Conservation (phyloP, 2,329 filamentous ascomycete species). For the Neofusicoccum umdonicola region DNA sequence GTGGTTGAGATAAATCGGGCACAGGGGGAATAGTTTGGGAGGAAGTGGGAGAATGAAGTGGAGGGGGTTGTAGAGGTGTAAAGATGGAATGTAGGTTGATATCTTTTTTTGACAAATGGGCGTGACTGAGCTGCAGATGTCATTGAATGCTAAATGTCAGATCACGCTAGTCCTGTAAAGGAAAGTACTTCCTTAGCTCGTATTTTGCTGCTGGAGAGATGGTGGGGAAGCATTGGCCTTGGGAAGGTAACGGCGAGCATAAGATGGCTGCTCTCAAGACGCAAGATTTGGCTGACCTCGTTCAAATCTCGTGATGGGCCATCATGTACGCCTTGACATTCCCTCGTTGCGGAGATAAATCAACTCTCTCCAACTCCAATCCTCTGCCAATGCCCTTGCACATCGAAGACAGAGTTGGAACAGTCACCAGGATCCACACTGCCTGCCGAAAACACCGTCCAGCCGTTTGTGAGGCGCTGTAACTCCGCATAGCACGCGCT, state of each 20-base stretch:
- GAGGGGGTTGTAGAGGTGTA: no score
- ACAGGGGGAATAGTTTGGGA: no score
- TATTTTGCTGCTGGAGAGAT: background rate
- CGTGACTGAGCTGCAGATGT: background rate
- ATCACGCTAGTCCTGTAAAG: background rate
- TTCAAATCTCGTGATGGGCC: background rate
- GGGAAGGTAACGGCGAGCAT: constrained; percentile 1
- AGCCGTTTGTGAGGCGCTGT: background rate
- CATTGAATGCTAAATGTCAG: background rate
- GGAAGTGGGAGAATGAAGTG: no score
- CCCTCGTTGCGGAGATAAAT: no score
- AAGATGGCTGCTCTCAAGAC: no score
- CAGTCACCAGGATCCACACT: background rate
- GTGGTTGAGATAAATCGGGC: no score
- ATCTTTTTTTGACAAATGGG: background rate
- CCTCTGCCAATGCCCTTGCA: background rate
- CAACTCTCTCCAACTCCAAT: no score
- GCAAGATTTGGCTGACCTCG: background rate
- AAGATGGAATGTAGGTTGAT: background rate
- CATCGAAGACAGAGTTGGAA: background rate
- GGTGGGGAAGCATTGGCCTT: background rate
- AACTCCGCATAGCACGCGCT: background rate
- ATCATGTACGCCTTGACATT: no score
- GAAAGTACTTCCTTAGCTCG: background rate
- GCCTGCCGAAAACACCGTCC: background rate